phyloP scores from a whole-genome alignment of 164 flowering plant species.

The Vitis labrusca region DNA sequence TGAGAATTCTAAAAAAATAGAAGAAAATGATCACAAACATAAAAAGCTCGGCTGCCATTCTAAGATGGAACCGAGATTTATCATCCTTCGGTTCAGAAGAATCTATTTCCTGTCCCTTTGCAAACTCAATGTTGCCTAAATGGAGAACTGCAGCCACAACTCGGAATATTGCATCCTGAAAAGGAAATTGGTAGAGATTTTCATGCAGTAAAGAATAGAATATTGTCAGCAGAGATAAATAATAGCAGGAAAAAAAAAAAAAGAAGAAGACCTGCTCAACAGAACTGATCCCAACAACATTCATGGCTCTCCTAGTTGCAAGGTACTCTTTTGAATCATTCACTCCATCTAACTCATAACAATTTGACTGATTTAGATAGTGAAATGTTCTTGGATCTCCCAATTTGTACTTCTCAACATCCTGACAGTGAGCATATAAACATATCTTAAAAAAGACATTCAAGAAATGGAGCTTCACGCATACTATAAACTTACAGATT shows the following conservation, averaged over 20 bases:
- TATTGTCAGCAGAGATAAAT: no score
- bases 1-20: neutral
- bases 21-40: conserved; percentile 34
- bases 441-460: neutral
- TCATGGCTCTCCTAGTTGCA: conserved; percentile 84
- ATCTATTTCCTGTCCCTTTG: conserved; percentile 66
- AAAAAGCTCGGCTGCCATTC: conserved; percentile 78
- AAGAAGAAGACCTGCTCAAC: conserved; percentile 63
- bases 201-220: neutral
- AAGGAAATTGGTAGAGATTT: conserved; percentile 7
- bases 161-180: conserved; percentile 81
- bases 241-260: neutral
- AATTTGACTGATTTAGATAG: conserved; percentile 84
- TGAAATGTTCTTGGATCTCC: conserved; percentile 72
- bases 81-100: conserved; percentile 86
- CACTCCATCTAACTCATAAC: conserved; percentile 68
- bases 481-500: neutral
- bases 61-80: conserved; percentile 68
- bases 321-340: conserved; percentile 77
- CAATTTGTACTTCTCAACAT: conserved; percentile 63
- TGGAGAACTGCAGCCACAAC: conserved; percentile 89
- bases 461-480: neutral
- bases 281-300: conserved; percentile 72
- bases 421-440: conserved; percentile 33
- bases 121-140: conserved; percentile 81